Conservation (phyloP, 306 rosid genomes). For the Lotus japonicus region DNA sequence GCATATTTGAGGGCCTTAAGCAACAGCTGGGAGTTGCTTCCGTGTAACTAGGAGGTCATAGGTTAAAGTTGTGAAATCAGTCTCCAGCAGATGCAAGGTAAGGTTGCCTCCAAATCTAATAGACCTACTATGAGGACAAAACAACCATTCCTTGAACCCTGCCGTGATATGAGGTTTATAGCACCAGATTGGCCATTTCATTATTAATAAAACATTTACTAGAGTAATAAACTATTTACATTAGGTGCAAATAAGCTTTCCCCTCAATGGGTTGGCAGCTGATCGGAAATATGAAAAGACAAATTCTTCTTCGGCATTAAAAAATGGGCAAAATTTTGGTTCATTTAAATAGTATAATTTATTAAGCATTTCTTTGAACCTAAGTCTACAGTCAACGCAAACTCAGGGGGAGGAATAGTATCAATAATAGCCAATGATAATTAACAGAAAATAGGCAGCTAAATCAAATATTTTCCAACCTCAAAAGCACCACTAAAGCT, state of each 20-base stretch:
- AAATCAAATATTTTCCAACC: constrained; percentile 38
- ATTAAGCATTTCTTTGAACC: not conserved
- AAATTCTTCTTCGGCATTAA: constrained; percentile 1
- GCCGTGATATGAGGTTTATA: too few relatives aligned
- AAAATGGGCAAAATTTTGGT: not conserved
- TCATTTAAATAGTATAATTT: not conserved
- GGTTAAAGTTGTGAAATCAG: too few relatives aligned
- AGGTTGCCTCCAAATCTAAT: too few relatives aligned
- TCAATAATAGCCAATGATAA: not conserved
- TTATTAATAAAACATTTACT: not conserved
- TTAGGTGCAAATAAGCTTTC: constrained; percentile 14
- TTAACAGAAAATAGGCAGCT: constrained; percentile 10
- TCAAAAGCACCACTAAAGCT: constrained; percentile 96
- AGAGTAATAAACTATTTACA: constrained; percentile 12
- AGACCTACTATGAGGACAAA: too few relatives aligned
- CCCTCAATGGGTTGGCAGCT: constrained; percentile 15
- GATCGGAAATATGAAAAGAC: constrained; percentile 10
- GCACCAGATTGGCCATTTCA: not conserved
- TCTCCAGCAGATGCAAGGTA: too few relatives aligned
- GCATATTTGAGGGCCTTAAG: not conserved
- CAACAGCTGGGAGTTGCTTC: too few relatives aligned
- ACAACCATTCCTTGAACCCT: too few relatives aligned
- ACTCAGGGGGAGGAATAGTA: not conserved
- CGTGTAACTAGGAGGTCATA: too few relatives aligned
- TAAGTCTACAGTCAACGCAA: not conserved